These are phyloP conservation scores for Hemisphaericaspora lyxosophila DNA, from an alignment of 1,139 yeast genomes.

Conservation along the genomic window DNA sequence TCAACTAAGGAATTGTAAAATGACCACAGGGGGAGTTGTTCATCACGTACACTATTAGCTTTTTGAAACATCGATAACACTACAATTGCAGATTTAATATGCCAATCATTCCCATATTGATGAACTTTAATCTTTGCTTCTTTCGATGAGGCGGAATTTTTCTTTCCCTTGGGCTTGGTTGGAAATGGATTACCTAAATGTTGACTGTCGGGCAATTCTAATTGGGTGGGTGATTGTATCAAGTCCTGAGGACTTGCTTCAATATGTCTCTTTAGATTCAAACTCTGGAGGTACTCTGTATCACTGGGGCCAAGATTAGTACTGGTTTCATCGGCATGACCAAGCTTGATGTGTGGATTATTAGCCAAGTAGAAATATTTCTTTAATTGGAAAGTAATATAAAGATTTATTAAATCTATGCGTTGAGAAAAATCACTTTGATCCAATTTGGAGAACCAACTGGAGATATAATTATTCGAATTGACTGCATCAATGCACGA, in stretches of 20 bases:
- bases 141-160: slow-evolving; percentile 20
- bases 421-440: slow-evolving; percentile 41
- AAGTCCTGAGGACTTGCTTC: slow-evolving; percentile 14
- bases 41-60: slow-evolving; percentile 47
- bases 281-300: slow-evolving; percentile 20
- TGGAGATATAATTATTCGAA: slow-evolving; percentile 46
- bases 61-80: slow-evolving; percentile 54
- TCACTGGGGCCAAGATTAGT: slow-evolving; percentile 10
- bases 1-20: slow-evolving; percentile 86
- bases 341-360: slow-evolving; percentile 26
- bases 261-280: slow-evolving; percentile 13
- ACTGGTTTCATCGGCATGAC: slow-evolving; percentile 6
- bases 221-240: slow-evolving; percentile 5
- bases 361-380: slow-evolving; percentile 37
- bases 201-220: slow-evolving; percentile 12
- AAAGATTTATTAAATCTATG: slow-evolving; percentile 59
- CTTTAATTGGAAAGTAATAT: slow-evolving; percentile 61
- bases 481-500: slow-evolving; percentile 47
- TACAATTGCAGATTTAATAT: slow-evolving; percentile 62
- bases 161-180: slow-evolving; percentile 13
- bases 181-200: slow-evolving; percentile 10
- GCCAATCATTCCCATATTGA: slow-evolving; percentile 83
- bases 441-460: slow-evolving; percentile 56
- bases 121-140: slow-evolving; percentile 52
- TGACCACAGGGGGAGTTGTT: slow-evolving; percentile 44